Evolutionary conservation across 768 basidiomycete species (phyloP).

Genomic region (Mycena sanguinolenta): DNA sequence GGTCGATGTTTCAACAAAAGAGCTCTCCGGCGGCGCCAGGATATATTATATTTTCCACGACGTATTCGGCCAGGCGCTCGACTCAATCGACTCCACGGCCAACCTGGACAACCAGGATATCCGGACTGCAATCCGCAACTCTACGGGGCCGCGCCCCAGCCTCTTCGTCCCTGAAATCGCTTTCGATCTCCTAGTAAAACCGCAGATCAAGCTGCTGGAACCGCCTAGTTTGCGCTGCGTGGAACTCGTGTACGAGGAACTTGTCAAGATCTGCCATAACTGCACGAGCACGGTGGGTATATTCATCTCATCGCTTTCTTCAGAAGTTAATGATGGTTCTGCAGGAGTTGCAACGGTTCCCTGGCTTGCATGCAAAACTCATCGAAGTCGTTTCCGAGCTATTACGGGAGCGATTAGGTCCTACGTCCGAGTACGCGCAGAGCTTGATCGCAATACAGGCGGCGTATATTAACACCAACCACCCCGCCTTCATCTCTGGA

Average conservation of each 20-base stretch:
- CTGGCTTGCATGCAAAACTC: constrained; percentile 90
- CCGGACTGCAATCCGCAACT: constrained; percentile 97
- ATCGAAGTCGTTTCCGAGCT: constrained; percentile 98
- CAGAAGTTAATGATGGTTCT: constrained; percentile 7
- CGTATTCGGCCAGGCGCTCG: constrained; percentile 93
- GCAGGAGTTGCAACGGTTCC: constrained; percentile 96
- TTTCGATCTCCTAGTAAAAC: constrained; percentile 96
- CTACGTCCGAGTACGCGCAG: constrained; percentile 96
- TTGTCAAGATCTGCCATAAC: constrained; percentile 99
- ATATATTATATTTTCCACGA: constrained; percentile 99
- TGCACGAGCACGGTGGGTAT: constrained; percentile 88
- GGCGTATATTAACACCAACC: constrained; percentile 99
- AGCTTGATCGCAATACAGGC: constrained; percentile 97
- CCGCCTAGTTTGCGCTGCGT: constrained; percentile 95
- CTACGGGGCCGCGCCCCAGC: constrained; percentile 95
- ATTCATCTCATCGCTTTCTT: not conserved
- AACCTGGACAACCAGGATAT: constrained; percentile 96
- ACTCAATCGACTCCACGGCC: constrained; percentile 89
- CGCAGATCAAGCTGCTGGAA: constrained; percentile 97
- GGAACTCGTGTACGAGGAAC: constrained; percentile 97
- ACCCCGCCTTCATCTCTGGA: constrained; percentile 92
- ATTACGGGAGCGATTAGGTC: constrained; percentile 93
- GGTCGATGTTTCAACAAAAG: constrained; percentile 96
- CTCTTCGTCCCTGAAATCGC: constrained; percentile 97
- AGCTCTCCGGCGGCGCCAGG: constrained; percentile 96